A percentile compares a stretch with the other conserved stretches of the same genome.
Conservation (phyloP, 2,329 filamentous ascomycete species). For the Hypoxylon sp. region DNA sequence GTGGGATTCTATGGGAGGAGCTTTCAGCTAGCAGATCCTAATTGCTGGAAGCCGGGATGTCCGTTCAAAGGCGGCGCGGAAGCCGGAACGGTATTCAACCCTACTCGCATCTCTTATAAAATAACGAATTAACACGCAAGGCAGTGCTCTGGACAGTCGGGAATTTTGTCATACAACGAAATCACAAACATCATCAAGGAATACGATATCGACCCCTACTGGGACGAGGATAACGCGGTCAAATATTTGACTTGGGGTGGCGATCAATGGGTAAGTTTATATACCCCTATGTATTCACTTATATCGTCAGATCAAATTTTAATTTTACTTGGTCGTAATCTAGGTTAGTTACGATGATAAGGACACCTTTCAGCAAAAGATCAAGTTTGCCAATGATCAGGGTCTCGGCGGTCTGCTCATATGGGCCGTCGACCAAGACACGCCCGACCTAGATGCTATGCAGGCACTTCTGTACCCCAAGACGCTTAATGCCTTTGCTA, state of each 20-base stretch:
- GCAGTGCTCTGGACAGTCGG: not conserved
- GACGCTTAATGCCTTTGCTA: too few species aligned
- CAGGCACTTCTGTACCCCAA: too few species aligned
- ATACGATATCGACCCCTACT: not conserved
- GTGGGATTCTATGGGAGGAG: conserved; percentile 3
- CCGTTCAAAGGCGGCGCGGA: not conserved
- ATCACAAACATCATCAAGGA: not conserved
- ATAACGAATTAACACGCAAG: too few species aligned
- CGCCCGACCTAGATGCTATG: too few species aligned
- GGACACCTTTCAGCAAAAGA: conserved; percentile 6
- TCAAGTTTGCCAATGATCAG: not conserved
- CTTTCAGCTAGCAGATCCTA: conserved; percentile 1
- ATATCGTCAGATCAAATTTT: too few species aligned
- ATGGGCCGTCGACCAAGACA: too few species aligned
- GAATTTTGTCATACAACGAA: not conserved
- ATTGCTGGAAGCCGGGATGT: not conserved
- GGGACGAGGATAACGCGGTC: not conserved
- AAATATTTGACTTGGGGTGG: not conserved
- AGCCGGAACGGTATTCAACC: not conserved
- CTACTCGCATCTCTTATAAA: too few species aligned
- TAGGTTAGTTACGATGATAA: not conserved
- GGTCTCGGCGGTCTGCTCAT: not conserved
- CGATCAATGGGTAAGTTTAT: not conserved
- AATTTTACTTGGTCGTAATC: too few species aligned
- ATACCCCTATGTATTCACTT: too few species aligned